phyloP scores from a whole-genome alignment of 2,329 filamentous ascomycete genomes.

The Falciphora oryzae region DNA sequence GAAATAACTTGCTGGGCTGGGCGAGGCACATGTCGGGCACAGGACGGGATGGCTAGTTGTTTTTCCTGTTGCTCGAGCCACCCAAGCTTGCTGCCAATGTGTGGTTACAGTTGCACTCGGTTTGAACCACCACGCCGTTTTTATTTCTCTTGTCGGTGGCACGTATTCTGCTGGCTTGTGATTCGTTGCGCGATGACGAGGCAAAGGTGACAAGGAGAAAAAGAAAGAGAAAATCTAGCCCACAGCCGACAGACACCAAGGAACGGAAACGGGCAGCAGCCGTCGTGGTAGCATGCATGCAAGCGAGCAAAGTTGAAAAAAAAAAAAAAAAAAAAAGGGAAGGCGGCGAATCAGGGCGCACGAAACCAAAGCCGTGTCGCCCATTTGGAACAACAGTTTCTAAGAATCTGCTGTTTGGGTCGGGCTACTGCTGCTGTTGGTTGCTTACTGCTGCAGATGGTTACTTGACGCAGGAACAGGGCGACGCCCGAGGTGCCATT shows the following conservation, averaged over 20 bases:
- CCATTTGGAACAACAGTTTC: too few relatives aligned
- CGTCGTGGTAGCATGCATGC: background rate
- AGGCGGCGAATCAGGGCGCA: background rate
- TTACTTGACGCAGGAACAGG: background rate
- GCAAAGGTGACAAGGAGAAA: too few relatives aligned
- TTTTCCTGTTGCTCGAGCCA: background rate
- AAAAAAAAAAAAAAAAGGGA: background rate
- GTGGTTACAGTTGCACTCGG: too few relatives aligned
- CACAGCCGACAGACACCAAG: too few relatives aligned
- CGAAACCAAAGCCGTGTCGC: background rate
- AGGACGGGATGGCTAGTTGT: too few relatives aligned
- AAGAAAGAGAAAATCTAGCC: too few relatives aligned
- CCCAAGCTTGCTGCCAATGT: too few relatives aligned
- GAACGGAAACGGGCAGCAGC: too few relatives aligned
- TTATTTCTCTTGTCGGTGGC: background rate
- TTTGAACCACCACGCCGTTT: too few relatives aligned
- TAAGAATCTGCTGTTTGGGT: background rate
- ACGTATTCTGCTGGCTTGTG: background rate
- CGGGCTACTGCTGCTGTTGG: background rate
- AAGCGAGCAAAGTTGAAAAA: too few relatives aligned
- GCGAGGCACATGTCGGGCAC: too few relatives aligned
- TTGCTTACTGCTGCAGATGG: too few relatives aligned
- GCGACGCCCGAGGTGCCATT: background rate
- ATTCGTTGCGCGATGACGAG: background rate
- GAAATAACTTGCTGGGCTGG: background rate